A percentile compares a stretch with the other conserved stretches of the same genome.
phyloP scores from a whole-genome alignment of 352 stramenopile species.

The Saprolegnia diclina region DNA sequence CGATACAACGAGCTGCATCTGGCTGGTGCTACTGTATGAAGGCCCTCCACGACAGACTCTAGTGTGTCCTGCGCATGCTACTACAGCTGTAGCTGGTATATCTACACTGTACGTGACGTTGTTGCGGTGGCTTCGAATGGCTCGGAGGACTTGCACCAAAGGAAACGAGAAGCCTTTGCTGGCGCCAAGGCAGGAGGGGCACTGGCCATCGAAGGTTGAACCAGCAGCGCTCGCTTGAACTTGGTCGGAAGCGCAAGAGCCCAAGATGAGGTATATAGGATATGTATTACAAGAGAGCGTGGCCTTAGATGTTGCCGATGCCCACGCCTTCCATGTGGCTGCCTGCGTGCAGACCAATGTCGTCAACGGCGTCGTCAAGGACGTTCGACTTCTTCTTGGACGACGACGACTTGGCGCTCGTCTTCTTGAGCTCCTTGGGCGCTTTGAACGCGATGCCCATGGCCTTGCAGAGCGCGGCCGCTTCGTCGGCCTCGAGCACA shows the following conservation, averaged over 20 bases:
- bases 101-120: too few species aligned
- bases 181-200: too few species aligned
- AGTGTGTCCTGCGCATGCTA: too few species aligned
- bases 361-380: constrained; percentile 40
- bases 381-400: constrained; percentile 38
- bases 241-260: not conserved
- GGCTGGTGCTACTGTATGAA: too few species aligned
- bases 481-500: constrained; percentile 81
- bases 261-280: not conserved
- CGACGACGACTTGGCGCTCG: constrained; percentile 44
- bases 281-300: not conserved
- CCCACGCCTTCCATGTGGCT: constrained; percentile 58
- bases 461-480: constrained; percentile 70
- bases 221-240: not conserved
- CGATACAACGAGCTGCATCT: too few species aligned
- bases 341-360: constrained; percentile 44
- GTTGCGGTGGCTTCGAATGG: too few species aligned
- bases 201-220: too few species aligned
- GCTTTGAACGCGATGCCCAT: constrained; percentile 43
- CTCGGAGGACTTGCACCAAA: too few species aligned
- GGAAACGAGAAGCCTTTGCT: too few species aligned
- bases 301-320: constrained; percentile 46
- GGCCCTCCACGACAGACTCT: too few species aligned
- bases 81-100: too few species aligned
- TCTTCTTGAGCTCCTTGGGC: constrained; percentile 41